Conservation (phyloP, 202 grass and related monocot genomes). For the Bolboschoenoplectus hybrid region DNA sequence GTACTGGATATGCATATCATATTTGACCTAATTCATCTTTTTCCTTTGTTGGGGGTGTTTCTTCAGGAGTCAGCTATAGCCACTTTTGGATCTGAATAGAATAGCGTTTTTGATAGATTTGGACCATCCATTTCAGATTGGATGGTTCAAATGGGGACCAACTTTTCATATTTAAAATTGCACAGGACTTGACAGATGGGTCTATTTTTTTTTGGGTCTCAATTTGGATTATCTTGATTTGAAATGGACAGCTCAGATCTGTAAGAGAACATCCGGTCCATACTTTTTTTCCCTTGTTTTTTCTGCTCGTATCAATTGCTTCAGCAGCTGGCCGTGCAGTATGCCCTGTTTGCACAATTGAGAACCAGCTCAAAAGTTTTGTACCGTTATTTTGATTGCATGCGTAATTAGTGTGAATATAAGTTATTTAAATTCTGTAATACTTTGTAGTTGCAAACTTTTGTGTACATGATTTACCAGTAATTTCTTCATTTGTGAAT, state of each 20-base stretch:
- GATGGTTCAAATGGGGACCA: neutral
- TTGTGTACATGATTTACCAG: neutral
- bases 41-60: slow-evolving; percentile 44
- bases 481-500: neutral
- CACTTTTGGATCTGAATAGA: neutral
- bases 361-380: neutral
- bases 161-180: neutral
- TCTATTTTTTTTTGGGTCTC: neutral
- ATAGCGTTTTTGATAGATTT: neutral
- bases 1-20: slow-evolving; percentile 11
- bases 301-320: neutral
- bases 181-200: neutral
- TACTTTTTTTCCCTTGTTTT: neutral
- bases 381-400: neutral
- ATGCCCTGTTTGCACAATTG: neutral
- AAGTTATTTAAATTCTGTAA: neutral
- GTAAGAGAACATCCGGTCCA: neutral
- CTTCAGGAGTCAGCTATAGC: neutral
- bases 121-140: neutral
- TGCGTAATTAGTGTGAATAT: slow-evolving; percentile 18
- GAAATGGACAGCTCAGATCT: neutral
- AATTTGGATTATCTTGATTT: neutral
- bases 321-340: neutral
- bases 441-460: neutral
- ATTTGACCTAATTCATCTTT: slow-evolving; percentile 10